Percentiles rank a stretch among this genome's conserved stretches.
Conservation (phyloP, 805 yeast genomes). For the Candida tibetensis region DNA sequence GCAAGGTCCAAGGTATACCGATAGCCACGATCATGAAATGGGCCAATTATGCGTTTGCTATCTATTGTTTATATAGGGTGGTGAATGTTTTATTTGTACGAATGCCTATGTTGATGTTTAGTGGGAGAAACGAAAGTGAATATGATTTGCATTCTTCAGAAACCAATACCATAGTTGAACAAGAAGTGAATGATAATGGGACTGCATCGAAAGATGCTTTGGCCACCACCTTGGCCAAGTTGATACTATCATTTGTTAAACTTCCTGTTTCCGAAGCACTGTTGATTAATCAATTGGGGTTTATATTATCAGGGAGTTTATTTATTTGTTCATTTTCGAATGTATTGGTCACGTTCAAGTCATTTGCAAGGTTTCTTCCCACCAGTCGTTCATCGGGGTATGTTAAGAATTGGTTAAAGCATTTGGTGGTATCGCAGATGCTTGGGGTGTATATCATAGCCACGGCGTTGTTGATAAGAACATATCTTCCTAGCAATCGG, state of each 20-base stretch:
- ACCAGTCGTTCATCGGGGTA: conserved; percentile 13
- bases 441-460: conserved; percentile 52
- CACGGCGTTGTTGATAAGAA: conserved; percentile 48
- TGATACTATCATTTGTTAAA: conserved; percentile 26
- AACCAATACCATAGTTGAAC: conserved; percentile 7
- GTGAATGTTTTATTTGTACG: conserved; percentile 40
- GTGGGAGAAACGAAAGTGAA: conserved; percentile 2
- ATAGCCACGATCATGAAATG: conserved; percentile 8
- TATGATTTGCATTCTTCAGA: conserved; percentile 9
- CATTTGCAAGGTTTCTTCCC: conserved; percentile 35
- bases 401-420: conserved; percentile 32
- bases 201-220: conserved; percentile 40
- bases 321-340: conserved; percentile 65
- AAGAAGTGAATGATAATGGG: neutral
- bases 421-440: conserved; percentile 42
- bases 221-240: conserved; percentile 46
- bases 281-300: conserved; percentile 44
- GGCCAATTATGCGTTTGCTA: conserved; percentile 32
- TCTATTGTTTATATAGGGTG: conserved; percentile 51
- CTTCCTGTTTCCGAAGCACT: conserved; percentile 36
- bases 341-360: conserved; percentile 58
- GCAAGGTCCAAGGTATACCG: neutral
- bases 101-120: conserved; percentile 31
- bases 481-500: conserved; percentile 46
- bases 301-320: conserved; percentile 55